These are phyloP conservation scores for Rutstroemia sydowiana DNA, from an alignment of 2,329 filamentous ascomycete species.

Conservation along the genomic window DNA sequence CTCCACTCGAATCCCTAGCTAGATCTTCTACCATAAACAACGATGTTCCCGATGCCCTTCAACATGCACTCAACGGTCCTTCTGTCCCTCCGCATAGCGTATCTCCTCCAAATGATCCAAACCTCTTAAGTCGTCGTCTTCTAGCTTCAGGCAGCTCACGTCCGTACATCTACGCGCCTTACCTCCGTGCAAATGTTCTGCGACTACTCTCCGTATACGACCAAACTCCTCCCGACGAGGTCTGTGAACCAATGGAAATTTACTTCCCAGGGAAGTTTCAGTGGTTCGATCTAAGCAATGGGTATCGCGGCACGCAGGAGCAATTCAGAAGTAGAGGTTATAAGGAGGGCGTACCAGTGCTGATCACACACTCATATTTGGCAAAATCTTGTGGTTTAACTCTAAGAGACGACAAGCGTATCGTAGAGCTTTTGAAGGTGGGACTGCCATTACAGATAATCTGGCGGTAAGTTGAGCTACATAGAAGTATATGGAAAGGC, in stretches of 20 bases:
- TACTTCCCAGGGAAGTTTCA: constrained; percentile 5
- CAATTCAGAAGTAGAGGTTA: constrained; percentile 8
- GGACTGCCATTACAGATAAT: constrained; percentile 1
- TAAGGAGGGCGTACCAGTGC: background rate
- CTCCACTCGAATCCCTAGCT: background rate
- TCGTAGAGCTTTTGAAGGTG: constrained; percentile 1
- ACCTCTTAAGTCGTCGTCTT: constrained; percentile 2
- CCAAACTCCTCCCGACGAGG: background rate
- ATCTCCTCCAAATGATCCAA: background rate
- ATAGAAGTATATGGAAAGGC: too few species aligned
- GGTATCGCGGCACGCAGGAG: background rate
- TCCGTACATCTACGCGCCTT: constrained; percentile 9
- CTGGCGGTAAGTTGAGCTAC: constrained; percentile 4
- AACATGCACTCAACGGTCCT: background rate
- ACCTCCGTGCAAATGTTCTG: background rate
- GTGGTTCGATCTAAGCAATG: constrained; percentile 3
- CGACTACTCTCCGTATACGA: background rate
- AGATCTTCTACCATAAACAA: constrained; percentile 1
- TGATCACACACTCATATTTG: constrained; percentile 1
- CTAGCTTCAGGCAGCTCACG: constrained; percentile 2
- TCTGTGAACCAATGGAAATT: background rate
- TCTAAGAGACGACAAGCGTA: background rate
- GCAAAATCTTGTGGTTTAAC: constrained; percentile 3
- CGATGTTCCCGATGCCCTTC: background rate
- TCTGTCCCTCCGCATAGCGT: background rate